Evolutionary conservation across 345 rosid genomes (phyloP).

Genomic region (Melaleuca quinquenervia): DNA sequence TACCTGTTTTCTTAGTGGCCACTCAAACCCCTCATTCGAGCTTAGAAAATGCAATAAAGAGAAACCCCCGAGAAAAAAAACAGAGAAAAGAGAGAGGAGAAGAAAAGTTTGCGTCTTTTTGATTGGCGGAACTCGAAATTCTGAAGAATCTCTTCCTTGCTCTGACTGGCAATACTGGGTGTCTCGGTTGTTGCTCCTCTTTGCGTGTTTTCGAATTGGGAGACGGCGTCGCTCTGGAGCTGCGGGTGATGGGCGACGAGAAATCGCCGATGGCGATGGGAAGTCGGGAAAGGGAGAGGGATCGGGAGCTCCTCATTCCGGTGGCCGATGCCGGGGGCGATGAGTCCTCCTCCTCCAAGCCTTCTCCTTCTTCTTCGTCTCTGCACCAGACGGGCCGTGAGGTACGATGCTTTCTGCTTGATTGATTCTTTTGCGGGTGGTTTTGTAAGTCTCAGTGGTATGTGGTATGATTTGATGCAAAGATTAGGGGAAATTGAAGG

Average conservation of each 20-base stretch:
- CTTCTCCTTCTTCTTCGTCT: constrained; percentile 59
- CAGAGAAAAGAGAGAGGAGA: neutral
- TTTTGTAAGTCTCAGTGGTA: neutral
- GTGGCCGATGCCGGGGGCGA: constrained; percentile 41
- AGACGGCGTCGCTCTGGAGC: neutral
- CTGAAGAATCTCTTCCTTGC: neutral
- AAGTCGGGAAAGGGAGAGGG: constrained; percentile 32
- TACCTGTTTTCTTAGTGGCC: neutral
- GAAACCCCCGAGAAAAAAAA: neutral
- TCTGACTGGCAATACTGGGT: neutral
- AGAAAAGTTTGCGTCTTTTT: neutral
- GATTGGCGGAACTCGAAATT: neutral
- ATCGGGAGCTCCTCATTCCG: constrained; percentile 91
- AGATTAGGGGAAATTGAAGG: neutral
- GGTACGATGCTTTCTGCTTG: constrained; percentile 18
- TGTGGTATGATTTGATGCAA: neutral
- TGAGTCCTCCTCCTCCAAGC: constrained; percentile 36
- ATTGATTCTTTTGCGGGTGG: neutral
- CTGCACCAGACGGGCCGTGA: constrained; percentile 77
- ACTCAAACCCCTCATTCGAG: neutral
- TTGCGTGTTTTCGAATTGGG: neutral
- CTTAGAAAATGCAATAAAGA: neutral
- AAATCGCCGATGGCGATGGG: constrained; percentile 60
- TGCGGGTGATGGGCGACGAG: constrained; percentile 57
- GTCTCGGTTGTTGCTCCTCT: neutral